Evolutionary conservation across 1,139 yeast species (phyloP), one percentile per base, ranked within the genome.

Genomic region (Suhomyces panamericanus): DNA sequence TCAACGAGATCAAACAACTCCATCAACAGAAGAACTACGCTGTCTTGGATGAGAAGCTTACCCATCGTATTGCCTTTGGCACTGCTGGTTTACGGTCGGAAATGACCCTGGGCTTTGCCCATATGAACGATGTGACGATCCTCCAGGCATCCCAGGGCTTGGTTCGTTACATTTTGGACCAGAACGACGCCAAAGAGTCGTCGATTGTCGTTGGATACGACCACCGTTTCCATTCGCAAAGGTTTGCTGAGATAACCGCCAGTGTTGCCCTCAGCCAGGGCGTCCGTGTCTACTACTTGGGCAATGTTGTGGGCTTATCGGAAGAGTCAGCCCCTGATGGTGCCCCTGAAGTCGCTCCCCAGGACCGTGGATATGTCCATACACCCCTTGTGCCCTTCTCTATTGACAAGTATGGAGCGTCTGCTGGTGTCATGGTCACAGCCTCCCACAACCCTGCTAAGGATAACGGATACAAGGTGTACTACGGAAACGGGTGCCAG

Each of bases 401-500:
- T 0, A 85, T 93, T 26, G 88, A 86, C 52, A 59, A 70, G 32
- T 74, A 69, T 47, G 55, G 67, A 0, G 90, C 96, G 0, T 70
- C 83, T 0, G 89, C 84, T 41, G 99, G 98, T 30, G 87, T 93
- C 2, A 93, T 93, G 98, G 81, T 93, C 57, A 95, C 99, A 2
- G 99, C 99, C 0, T 88, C 96, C 1, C 99, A 93, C 64, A 93
- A 93, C 58, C 98, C 98, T 0, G 57, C 93, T 12, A 73, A 75
- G 51, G 98, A 91, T 61, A 93, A 93, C 59, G 99, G 99, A 0
- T 93, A 89, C 67, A 93, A 93, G 60, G 98, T 93, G 0, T 91
- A 93, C 68, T 89, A 95, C 80, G 73, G 77, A 13, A 93, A 93
- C 59, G 98, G 97, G 6, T 91, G 98, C 63, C 98, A 93, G 63